Conservation (phyloP, 2,329 filamentous ascomycete species). For the Taxawa tesnikishii region DNA sequence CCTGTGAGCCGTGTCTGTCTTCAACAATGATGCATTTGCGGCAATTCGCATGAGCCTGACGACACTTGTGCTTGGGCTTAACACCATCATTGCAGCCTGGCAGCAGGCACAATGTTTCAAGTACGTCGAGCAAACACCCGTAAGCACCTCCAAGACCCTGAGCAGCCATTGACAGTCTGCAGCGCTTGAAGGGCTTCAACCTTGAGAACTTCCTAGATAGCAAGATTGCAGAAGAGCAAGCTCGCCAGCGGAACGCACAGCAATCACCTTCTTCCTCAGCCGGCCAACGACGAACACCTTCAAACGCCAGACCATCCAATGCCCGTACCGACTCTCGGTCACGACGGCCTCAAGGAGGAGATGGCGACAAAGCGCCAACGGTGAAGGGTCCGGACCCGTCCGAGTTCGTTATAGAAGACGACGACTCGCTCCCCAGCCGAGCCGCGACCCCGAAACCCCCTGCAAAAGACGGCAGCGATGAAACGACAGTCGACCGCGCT, state of each 20-base stretch:
- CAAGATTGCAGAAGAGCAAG: slow-evolving; percentile 42
- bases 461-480: slow-evolving; percentile 23
- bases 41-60: no score
- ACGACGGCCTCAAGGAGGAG: slow-evolving; percentile 17
- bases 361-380: slow-evolving; percentile 23
- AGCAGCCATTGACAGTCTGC: slow-evolving; percentile 1
- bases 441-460: slow-evolving; percentile 43
- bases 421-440: slow-evolving; percentile 51
- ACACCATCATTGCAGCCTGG: slow-evolving; percentile 2
- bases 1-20: no score
- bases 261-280: slow-evolving; percentile 25
- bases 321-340: slow-evolving; percentile 19
- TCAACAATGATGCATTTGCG: no score
- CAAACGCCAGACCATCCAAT: slow-evolving; percentile 26
- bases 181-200: slow-evolving; percentile 23
- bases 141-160: no score
- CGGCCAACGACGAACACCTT: slow-evolving; percentile 23
- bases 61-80: background rate
- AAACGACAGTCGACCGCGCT: slow-evolving; percentile 12
- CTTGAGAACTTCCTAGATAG: slow-evolving; percentile 27
- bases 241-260: slow-evolving; percentile 27
- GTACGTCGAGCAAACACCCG: no score
- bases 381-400: slow-evolving; percentile 65
- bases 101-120: background rate
- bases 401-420: slow-evolving; percentile 79